Percentiles rank a stretch among this genome's conserved stretches.
phyloP scores from a whole-genome alignment of 352 stramenopile species.

The Phytophthora uliginosa region DNA sequence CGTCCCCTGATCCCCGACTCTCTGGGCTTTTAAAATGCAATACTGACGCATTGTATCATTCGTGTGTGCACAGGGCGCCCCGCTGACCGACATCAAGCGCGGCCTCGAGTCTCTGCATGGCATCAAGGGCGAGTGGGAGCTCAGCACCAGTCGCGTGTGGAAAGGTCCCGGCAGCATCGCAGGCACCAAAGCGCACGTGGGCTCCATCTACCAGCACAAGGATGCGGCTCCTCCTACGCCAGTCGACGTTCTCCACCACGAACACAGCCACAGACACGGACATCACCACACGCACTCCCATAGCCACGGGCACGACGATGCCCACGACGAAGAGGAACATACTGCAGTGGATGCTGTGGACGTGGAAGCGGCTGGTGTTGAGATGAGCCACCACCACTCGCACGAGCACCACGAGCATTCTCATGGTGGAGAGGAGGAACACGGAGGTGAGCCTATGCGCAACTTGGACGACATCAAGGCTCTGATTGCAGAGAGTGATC shows the following conservation, averaged over 20 bases:
- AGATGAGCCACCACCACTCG: constrained; percentile 33
- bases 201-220: constrained; percentile 89
- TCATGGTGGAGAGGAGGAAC: background rate
- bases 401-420: constrained; percentile 35
- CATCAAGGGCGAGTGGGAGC: constrained; percentile 90
- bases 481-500: constrained; percentile 84
- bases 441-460: constrained; percentile 82
- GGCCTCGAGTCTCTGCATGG: constrained; percentile 66
- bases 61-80: constrained; percentile 53
- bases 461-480: constrained; percentile 93
- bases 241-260: constrained; percentile 11
- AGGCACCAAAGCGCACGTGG: constrained; percentile 90
- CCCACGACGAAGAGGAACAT: constrained; percentile 8
- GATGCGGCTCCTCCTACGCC: constrained; percentile 46
- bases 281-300: constrained; percentile 36
- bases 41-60: background rate
- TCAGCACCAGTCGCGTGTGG: constrained; percentile 78
- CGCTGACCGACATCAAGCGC: constrained; percentile 62
- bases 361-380: background rate
- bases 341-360: constrained; percentile 7
- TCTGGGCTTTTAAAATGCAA: background rate
- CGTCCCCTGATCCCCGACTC: background rate
- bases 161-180: constrained; percentile 92
- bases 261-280: constrained; percentile 31
- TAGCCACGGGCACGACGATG: constrained; percentile 38